A percentile compares a stretch with the other conserved stretches of the same genome.
Conservation (phyloP, 108 stramenopile genomes). For the Nitzschia sp. region DNA sequence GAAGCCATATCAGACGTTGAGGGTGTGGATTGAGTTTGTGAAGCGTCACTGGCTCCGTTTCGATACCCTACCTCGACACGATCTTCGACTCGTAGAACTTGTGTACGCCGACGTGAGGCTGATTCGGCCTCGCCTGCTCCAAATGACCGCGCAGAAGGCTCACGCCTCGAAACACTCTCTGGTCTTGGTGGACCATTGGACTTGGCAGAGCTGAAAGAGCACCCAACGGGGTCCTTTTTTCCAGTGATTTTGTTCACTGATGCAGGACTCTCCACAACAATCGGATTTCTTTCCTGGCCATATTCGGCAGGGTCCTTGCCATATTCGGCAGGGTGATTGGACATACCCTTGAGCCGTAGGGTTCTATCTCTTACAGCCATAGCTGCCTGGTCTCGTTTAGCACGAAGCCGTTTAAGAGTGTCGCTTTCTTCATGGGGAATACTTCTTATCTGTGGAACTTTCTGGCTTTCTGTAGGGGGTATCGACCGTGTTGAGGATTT, state of each 20-base stretch:
- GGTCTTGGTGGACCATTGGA: constrained; percentile 11
- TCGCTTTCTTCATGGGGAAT: not conserved
- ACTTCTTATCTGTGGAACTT: not conserved
- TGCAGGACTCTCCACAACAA: not conserved
- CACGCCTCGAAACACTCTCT: not conserved
- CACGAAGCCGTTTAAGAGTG: constrained; percentile 1
- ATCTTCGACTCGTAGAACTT: no score
- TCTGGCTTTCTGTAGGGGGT: not conserved
- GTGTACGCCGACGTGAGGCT: no score
- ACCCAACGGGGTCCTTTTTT: no score
- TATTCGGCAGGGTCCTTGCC: not conserved
- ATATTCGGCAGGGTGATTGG: not conserved
- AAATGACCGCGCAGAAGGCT: not conserved
- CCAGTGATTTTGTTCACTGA: no score
- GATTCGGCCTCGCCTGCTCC: no score
- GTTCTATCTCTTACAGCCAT: constrained; percentile 6
- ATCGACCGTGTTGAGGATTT: not conserved
- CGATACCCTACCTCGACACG: not conserved
- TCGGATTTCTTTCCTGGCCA: not conserved
- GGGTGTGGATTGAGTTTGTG: not conserved
- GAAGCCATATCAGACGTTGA: constrained; percentile 6
- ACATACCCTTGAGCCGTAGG: not conserved
- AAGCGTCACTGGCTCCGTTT: not conserved
- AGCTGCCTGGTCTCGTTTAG: constrained; percentile 18
- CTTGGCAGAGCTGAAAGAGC: constrained; percentile 2